Evolutionary conservation across 2,329 filamentous ascomycete genomes (phyloP), one percentile per base, ranked within the genome.

Genomic region (Penicillium sp.): DNA sequence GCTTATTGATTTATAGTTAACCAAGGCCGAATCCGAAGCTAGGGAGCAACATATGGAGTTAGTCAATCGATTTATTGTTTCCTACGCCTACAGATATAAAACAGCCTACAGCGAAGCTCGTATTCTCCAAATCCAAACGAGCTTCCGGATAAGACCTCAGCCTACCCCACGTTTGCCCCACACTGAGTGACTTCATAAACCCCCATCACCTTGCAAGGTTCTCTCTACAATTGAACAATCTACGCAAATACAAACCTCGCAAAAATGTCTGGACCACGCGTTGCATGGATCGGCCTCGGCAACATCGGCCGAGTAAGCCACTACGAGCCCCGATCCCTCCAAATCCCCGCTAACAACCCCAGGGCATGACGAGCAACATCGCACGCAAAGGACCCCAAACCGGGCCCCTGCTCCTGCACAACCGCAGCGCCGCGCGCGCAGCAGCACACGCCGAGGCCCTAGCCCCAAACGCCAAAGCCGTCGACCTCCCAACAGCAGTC

Each of bases 301-400:
- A 95, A 95, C 72, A 96, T 96, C 86, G 92, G 90, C 62, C 83
- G 87, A 68, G 89, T 89, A 77, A 77, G 83, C 75, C 29, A 39
- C 6, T n/a, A 27, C 43, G 32, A 51, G 44, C 14, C 43, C 46
- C 29, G 24, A 4, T 51, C 13, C 29, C 34, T 13, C 14, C 18
- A 18, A 45, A n/a, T 14, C 16, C 22, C 47, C 6, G 42, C 16
- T 49, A 31, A 3, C 24, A 45, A 43, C 11, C 21, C n/a, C 56
- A 91, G 88, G 91, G 88, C 59, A 95, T 96, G 90, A 85, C 81
- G 75, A 89, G 87, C 74, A 96, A 96, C 70, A 79, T 97, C 36
- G 86, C 89, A 9, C 82, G 88, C 67, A 96, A 96, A 71, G 91
- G 85, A 29, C 78, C 83, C 31, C 83, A 92, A 27, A 80, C 86